Evolutionary conservation across 2,329 filamentous ascomycete species (phyloP).

Genomic region (Sporothrix sp.): DNA sequence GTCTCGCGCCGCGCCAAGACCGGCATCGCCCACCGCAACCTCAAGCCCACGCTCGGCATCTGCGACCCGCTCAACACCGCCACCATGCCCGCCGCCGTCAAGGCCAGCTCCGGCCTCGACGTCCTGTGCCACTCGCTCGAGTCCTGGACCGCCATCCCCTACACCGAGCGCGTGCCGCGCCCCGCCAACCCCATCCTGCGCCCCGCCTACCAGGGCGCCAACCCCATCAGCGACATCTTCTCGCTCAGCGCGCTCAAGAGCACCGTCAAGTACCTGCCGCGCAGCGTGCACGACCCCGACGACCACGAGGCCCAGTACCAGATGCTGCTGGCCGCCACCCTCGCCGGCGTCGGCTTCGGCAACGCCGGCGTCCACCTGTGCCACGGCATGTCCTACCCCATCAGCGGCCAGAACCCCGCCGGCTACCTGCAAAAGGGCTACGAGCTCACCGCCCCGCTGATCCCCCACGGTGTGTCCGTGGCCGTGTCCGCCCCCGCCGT

Average conservation of each 20-base stretch:
- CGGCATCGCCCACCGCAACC: conserved; percentile 85
- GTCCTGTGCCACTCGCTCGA: conserved; percentile 93
- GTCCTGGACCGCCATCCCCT: conserved; percentile 96
- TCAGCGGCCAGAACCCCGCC: conserved; percentile 79
- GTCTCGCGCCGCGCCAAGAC: conserved; percentile 87
- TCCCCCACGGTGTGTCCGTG: conserved; percentile 92
- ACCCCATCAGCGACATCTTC: conserved; percentile 97
- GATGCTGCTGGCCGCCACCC: conserved; percentile 88
- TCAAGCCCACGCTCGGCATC: conserved; percentile 92
- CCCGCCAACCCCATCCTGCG: conserved; percentile 83
- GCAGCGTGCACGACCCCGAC: conserved; percentile 77
- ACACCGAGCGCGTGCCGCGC: conserved; percentile 71
- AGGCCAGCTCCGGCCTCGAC: conserved; percentile 83
- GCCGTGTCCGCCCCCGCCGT: conserved; percentile 37
- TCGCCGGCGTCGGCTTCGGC: conserved; percentile 93
- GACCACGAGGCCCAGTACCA: conserved; percentile 87
- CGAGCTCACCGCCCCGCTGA: conserved; percentile 63
- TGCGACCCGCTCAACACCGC: conserved; percentile 78
- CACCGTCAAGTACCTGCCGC: conserved; percentile 86
- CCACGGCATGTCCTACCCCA: conserved; percentile 90
- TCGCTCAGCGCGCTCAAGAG: conserved; percentile 72
- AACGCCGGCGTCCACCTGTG: conserved; percentile 88
- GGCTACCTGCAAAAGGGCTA: conserved; percentile 88
- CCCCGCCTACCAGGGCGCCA: conserved; percentile 92
- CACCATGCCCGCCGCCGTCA: conserved; percentile 92